These are phyloP conservation scores for Lolium perenne DNA, from an alignment of 176 grass and related monocot genomes.

Conservation along the genomic window DNA sequence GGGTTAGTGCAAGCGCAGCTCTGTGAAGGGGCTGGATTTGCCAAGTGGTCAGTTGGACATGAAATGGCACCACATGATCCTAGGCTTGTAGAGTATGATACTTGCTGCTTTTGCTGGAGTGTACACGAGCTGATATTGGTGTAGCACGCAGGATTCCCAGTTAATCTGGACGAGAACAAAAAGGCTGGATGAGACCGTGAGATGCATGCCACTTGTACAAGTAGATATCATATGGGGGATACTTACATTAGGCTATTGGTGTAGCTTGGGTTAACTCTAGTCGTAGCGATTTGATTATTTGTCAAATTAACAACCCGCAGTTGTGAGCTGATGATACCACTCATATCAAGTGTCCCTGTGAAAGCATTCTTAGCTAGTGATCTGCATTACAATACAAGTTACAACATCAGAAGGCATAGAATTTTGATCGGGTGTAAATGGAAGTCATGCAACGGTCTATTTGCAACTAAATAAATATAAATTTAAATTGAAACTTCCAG, in stretches of 20 bases:
- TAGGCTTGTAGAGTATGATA: slow-evolving; percentile 49
- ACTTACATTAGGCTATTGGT: slow-evolving; percentile 59
- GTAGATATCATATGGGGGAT: slow-evolving; percentile 1
- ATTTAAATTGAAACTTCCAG: slow-evolving; percentile 1
- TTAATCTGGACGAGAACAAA: slow-evolving; percentile 52
- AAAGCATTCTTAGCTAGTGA: slow-evolving; percentile 61
- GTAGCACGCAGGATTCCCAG: slow-evolving; percentile 48
- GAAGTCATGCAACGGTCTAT: not conserved
- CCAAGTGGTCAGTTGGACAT: slow-evolving; percentile 48
- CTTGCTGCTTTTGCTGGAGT: slow-evolving; percentile 27
- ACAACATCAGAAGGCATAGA: not conserved
- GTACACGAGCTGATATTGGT: slow-evolving; percentile 33
- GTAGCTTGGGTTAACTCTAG: slow-evolving; percentile 19
- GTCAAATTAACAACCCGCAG: slow-evolving; percentile 64
- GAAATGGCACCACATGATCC: slow-evolving; percentile 40
- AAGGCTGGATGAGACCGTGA: not conserved
- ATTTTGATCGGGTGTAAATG: not conserved
- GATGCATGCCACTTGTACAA: not conserved
- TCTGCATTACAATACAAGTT: slow-evolving; percentile 50
- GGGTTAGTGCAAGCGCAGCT: slow-evolving; percentile 54
- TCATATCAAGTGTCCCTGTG: slow-evolving; percentile 43
- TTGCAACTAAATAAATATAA: not conserved
- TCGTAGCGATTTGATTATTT: slow-evolving; percentile 43
- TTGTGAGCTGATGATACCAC: slow-evolving; percentile 34
- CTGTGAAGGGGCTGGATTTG: slow-evolving; percentile 47